Evolutionary conservation across 75 land plant species (phyloP).

Genomic region (Selaginella moellendorffii): DNA sequence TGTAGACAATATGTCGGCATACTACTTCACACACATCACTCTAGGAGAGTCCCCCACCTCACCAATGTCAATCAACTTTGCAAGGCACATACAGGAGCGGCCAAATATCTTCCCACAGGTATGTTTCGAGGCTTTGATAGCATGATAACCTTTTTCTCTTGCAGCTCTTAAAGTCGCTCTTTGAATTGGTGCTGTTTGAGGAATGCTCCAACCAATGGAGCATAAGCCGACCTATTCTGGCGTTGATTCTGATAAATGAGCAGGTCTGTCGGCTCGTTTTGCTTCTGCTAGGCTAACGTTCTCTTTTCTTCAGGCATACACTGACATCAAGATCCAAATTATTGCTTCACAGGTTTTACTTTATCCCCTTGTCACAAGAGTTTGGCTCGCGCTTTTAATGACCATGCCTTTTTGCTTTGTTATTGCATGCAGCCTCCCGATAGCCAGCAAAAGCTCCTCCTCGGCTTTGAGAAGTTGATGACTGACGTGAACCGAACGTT

Average conservation of each 20-base stretch:
- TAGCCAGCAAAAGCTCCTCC: constrained; percentile 59
- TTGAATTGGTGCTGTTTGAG: constrained; percentile 84
- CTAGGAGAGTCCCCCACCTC: constrained; percentile 52
- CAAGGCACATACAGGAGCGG: constrained; percentile 68
- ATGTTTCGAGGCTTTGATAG: neutral
- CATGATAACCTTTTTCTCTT: neutral
- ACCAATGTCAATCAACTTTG: constrained; percentile 54
- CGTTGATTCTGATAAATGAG: constrained; percentile 74
- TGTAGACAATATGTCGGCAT: constrained; percentile 73
- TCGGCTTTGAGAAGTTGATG: constrained; percentile 88
- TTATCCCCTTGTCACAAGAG: no score
- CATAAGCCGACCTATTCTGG: constrained; percentile 85
- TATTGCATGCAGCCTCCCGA: constrained; percentile 56
- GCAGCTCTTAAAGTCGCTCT: constrained; percentile 78
- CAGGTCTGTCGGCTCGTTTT: constrained; percentile 32
- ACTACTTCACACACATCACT: constrained; percentile 85
- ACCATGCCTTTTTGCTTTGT: no score
- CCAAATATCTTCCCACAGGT: constrained; percentile 77
- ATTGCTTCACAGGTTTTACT: neutral
- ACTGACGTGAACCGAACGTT: constrained; percentile 64
- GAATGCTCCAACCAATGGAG: constrained; percentile 90
- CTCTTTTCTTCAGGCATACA: neutral
- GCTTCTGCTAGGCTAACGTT: neutral
- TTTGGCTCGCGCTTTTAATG: no score
- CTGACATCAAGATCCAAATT: neutral